Evolutionary conservation across 768 basidiomycete species (phyloP).

Genomic region (Suillus paluster): DNA sequence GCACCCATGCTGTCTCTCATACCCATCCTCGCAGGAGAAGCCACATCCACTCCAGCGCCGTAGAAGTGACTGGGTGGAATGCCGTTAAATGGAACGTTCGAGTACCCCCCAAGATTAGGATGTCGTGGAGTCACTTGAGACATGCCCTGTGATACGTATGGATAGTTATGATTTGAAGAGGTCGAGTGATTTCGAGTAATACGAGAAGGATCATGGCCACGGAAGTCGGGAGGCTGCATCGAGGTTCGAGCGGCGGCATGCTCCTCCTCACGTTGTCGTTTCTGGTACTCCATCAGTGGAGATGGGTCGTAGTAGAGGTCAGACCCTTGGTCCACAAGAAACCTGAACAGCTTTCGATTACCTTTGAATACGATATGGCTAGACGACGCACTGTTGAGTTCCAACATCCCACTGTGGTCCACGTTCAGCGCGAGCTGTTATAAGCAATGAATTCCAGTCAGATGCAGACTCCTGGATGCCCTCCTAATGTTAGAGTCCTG

Average conservation of each 20-base stretch:
- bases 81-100: slow-evolving; percentile 29
- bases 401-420: slow-evolving; percentile 90
- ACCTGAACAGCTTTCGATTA: slow-evolving; percentile 45
- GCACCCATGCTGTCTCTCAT: slow-evolving; percentile 35
- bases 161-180: slow-evolving; percentile 33
- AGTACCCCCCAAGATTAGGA: slow-evolving; percentile 31
- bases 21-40: slow-evolving; percentile 29
- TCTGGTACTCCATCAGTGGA: slow-evolving; percentile 56
- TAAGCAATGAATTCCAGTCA: slow-evolving; percentile 83
- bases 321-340: slow-evolving; percentile 75
- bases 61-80: slow-evolving; percentile 50
- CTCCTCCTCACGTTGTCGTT: slow-evolving; percentile 39
- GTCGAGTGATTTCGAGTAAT: slow-evolving; percentile 35
- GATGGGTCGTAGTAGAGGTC: slow-evolving; percentile 76
- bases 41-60: slow-evolving; percentile 32
- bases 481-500: neutral
- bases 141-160: slow-evolving; percentile 28
- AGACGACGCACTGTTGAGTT: slow-evolving; percentile 72
- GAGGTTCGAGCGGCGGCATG: slow-evolving; percentile 26
- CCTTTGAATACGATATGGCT: neutral
- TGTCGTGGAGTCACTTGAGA: slow-evolving; percentile 28
- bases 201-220: slow-evolving; percentile 37
- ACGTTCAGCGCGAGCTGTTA: slow-evolving; percentile 77
- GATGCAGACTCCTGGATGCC: slow-evolving; percentile 72
- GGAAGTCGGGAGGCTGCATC: slow-evolving; percentile 40